These are phyloP conservation scores for Bisporella sp. DNA, from an alignment of 2,329 filamentous ascomycete species.

Conservation along the genomic window DNA sequence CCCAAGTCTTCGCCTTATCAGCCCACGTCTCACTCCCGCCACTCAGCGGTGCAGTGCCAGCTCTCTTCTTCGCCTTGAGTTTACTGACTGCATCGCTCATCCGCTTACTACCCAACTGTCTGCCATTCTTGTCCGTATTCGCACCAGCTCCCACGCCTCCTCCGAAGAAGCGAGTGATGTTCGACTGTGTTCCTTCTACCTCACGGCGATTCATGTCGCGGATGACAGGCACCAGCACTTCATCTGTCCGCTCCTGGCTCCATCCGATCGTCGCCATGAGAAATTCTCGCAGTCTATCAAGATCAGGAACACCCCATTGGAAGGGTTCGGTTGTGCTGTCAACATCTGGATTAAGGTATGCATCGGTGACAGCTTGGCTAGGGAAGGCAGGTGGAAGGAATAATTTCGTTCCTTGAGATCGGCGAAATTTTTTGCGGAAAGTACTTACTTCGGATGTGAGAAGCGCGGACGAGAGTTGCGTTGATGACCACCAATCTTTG, in stretches of 20 bases:
- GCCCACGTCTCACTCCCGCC: constrained; percentile 19
- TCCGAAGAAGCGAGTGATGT: constrained; percentile 89
- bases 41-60: not conserved
- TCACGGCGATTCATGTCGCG: constrained; percentile 88
- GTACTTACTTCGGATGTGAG: constrained; percentile 55
- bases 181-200: constrained; percentile 86
- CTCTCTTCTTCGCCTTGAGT: constrained; percentile 45
- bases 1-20: constrained; percentile 26
- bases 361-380: constrained; percentile 66
- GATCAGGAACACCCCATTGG: constrained; percentile 92
- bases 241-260: constrained; percentile 85
- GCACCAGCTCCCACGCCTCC: constrained; percentile 59
- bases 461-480: constrained; percentile 51
- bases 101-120: constrained; percentile 57
- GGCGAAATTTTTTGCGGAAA: constrained; percentile 84
- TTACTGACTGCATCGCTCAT: constrained; percentile 70
- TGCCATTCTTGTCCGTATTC: constrained; percentile 60
- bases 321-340: constrained; percentile 73
- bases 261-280: constrained; percentile 91
- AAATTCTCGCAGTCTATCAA: constrained; percentile 76
- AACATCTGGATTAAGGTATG: constrained; percentile 82
- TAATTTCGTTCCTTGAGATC: constrained; percentile 70
- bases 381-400: constrained; percentile 82
- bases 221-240: constrained; percentile 92
- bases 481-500: constrained; percentile 76